A percentile compares a stretch with the other conserved stretches of the same genome.
These are phyloP conservation scores for Allantophomopsis lycopodina DNA, from an alignment of 2,329 filamentous ascomycete species.

Conservation along the genomic window DNA sequence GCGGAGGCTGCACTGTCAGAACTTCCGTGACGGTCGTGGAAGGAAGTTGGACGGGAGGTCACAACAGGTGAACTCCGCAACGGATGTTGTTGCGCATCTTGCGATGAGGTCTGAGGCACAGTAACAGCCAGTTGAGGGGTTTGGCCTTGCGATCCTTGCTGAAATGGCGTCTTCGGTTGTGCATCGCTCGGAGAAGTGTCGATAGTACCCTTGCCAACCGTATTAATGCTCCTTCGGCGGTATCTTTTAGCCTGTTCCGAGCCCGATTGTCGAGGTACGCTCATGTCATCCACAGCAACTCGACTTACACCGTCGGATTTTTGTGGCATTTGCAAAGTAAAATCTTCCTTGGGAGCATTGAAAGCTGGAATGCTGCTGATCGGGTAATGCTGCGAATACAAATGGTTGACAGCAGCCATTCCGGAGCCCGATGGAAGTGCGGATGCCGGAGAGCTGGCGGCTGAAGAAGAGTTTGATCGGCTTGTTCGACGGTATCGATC, in stretches of 20 bases:
- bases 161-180: constrained; percentile 7
- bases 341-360: constrained; percentile 6
- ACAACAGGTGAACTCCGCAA: constrained; percentile 17
- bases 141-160: constrained; percentile 9
- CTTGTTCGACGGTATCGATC: constrained; percentile 65
- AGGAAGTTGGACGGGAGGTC: constrained; percentile 11
- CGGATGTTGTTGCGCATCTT: constrained; percentile 16
- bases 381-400: constrained; percentile 32
- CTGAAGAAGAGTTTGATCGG: constrained; percentile 17
- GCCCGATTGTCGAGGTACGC: not conserved
- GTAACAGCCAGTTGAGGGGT: not conserved
- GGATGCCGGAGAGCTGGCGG: constrained; percentile 17
- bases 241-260: constrained; percentile 46
- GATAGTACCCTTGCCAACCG: constrained; percentile 28
- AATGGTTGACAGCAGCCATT: constrained; percentile 38
- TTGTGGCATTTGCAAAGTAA: constrained; percentile 14
- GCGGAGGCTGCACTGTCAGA: constrained; percentile 50
- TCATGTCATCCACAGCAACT: constrained; percentile 14
- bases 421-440: constrained; percentile 34
- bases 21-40: constrained; percentile 33
- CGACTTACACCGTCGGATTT: constrained; percentile 6
- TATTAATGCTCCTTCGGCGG: constrained; percentile 72
- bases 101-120: constrained; percentile 9
- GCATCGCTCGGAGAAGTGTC: constrained; percentile 3
- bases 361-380: constrained; percentile 21